Base-by-base conservation (phyloP, 2,329 filamentous ascomycete genomes). In the Nakataea oryzae region DNA sequence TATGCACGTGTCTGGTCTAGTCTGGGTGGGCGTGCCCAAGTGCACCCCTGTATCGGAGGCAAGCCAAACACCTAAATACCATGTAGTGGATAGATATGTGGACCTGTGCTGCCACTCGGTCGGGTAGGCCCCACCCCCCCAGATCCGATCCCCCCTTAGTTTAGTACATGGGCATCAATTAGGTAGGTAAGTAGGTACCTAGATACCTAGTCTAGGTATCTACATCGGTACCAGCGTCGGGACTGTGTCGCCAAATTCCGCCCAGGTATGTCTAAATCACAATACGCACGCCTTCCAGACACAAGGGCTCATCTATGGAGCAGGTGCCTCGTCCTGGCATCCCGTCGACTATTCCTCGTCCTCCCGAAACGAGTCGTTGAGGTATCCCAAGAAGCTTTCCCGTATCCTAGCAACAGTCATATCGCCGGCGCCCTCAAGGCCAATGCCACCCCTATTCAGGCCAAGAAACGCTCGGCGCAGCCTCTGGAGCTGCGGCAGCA, bases 391-490 rank as follows among this genome's bases (percentile, higher is more conserved):
- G 70, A 89, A 89, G 41, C 81, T 82, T 70, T 85, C 82, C 64
- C 81, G 78, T 67, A 89, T 78, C 67, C 84, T 79, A 30, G 77
- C 77, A 2, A 78, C 79, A 7, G 75, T 77, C 71, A 85, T 74
- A 65, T 80, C 83, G 1, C 81, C 80, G 3, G 84, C 79, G 1
- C 74, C 75, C 67, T 86, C 84, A 62, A 79, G 75, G 58, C 78
- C 85, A 64, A 84, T 92, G 70, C 80, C 89, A 69, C 76, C 91
- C 60, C 91, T 79, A 67, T 93, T 93, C 71, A 96, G 73, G 6
- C 81, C 83, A 67, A 93, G 86, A 74, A 90, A 96, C 59, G 91
- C 89, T 68, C 91, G 81, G 64, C 91, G 80, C 67, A 93, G 76
- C 65, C 91, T 81, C 75, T 96, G 91, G 66, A 96, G 75, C 71